A percentile compares a stretch with the other conserved stretches of the same genome.
phyloP scores from a whole-genome alignment of 306 rosid genomes.

The Bauhinia variegata region DNA sequence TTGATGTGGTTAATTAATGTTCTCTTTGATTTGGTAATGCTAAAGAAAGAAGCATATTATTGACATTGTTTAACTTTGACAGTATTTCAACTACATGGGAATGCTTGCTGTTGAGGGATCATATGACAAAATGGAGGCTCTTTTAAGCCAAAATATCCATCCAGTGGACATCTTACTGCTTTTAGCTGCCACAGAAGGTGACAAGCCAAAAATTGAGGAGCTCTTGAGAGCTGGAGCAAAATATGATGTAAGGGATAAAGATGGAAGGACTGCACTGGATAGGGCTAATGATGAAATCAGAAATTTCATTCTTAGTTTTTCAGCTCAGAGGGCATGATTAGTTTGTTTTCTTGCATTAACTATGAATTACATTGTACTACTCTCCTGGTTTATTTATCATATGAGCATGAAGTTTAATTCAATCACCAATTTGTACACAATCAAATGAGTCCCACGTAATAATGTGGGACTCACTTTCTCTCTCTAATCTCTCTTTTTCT shows the following conservation, averaged over 20 bases:
- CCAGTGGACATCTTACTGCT: slow-evolving; percentile 86
- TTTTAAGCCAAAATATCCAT: slow-evolving; percentile 73
- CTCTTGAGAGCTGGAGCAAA: slow-evolving; percentile 88
- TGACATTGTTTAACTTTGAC: slow-evolving; percentile 26
- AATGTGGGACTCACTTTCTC: too few species aligned
- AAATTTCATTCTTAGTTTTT: slow-evolving; percentile 73
- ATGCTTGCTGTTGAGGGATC: slow-evolving; percentile 97
- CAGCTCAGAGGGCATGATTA: slow-evolving; percentile 65
- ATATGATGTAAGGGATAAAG: slow-evolving; percentile 63
- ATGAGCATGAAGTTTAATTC: too few species aligned
- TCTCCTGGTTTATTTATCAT: too few species aligned
- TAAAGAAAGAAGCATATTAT: too few species aligned
- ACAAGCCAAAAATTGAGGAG: slow-evolving; percentile 91
- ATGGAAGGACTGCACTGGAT: slow-evolving; percentile 81
- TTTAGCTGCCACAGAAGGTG: slow-evolving; percentile 87
- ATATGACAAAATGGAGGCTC: slow-evolving; percentile 91
- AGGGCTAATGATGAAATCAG: slow-evolving; percentile 70
- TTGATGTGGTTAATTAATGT: too few species aligned
- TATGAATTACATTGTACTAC: too few species aligned
- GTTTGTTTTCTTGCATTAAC: not conserved
- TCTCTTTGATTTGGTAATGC: too few species aligned
- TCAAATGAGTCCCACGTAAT: too few species aligned
- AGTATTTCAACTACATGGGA: slow-evolving; percentile 99
- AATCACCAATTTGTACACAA: too few species aligned
- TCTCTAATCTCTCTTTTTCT: too few species aligned